Evolutionary conservation across 495 filamentous ascomycete species (phyloP).

Genomic region (Penicillium odoratum): DNA sequence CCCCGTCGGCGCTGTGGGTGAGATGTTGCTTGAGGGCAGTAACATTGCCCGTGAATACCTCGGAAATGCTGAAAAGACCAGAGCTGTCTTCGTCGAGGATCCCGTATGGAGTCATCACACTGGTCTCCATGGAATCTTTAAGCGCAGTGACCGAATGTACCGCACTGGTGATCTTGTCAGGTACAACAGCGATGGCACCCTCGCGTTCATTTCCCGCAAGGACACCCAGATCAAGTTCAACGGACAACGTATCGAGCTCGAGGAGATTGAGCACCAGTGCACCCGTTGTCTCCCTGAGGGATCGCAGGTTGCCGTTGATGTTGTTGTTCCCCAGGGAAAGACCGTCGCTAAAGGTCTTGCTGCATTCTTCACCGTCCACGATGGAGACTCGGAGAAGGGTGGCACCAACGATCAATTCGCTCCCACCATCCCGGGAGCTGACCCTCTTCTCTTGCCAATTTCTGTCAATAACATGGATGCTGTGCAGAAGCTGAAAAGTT

Average conservation of each 20-base stretch:
- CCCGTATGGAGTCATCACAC: constrained; percentile 47
- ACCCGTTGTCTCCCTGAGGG: constrained; percentile 29
- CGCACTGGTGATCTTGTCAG: constrained; percentile 53
- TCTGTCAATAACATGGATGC: constrained; percentile 29
- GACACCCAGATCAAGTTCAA: constrained; percentile 67
- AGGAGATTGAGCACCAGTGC: constrained; percentile 63
- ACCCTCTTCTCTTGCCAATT: constrained; percentile 36
- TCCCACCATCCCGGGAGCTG: constrained; percentile 22
- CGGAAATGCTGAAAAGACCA: constrained; percentile 54
- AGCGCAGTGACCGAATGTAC: constrained; percentile 40
- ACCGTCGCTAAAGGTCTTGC: constrained; percentile 41
- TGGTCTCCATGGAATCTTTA: constrained; percentile 27
- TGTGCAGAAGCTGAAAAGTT: constrained; percentile 35
- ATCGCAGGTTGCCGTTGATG: constrained; percentile 44
- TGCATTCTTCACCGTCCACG: constrained; percentile 41
- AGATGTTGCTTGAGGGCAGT: constrained; percentile 64
- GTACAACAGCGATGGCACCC: constrained; percentile 53
- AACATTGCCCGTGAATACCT: constrained; percentile 61
- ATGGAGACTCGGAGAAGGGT: constrained; percentile 19
- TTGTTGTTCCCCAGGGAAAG: constrained; percentile 38
- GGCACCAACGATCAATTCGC: constrained; percentile 22
- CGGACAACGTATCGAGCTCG: constrained; percentile 65
- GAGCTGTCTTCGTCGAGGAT: constrained; percentile 55
- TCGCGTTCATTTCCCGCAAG: constrained; percentile 56
- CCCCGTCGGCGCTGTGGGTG: constrained; percentile 63